Evolutionary conservation across 129 eudicot genomes (phyloP).

Genomic region (Tagetes patula): DNA sequence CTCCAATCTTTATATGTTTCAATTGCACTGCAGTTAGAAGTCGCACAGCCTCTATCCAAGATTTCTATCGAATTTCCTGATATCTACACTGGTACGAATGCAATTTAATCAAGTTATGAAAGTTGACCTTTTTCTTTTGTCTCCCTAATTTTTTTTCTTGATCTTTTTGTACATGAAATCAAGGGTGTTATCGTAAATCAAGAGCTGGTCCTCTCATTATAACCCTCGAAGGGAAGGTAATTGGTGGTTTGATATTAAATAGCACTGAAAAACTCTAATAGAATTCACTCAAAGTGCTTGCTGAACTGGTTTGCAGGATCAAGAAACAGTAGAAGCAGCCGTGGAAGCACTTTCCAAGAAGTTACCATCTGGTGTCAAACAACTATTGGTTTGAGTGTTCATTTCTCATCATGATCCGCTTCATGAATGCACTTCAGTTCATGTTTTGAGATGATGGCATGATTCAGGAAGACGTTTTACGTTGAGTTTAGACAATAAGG

Average conservation of each 20-base stretch:
- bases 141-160: slow-evolving; percentile 12
- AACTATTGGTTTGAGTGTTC: slow-evolving; percentile 25
- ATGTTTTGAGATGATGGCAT: slow-evolving; percentile 17
- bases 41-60: slow-evolving; percentile 77
- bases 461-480: slow-evolving; percentile 15
- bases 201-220: slow-evolving; percentile 74
- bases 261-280: not conserved
- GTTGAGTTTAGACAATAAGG: not conserved
- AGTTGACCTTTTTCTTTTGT: not conserved
- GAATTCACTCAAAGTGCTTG: slow-evolving; percentile 13
- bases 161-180: slow-evolving; percentile 4
- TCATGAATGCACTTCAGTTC: slow-evolving; percentile 10
- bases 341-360: slow-evolving; percentile 54
- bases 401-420: slow-evolving; percentile 17
- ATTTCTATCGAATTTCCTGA: slow-evolving; percentile 71
- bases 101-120: not conserved
- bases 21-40: slow-evolving; percentile 55
- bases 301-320: slow-evolving; percentile 49
- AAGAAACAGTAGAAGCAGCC: slow-evolving; percentile 62
- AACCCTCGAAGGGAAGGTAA: slow-evolving; percentile 76
- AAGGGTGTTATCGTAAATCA: slow-evolving; percentile 76
- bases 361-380: slow-evolving; percentile 37
- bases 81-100: slow-evolving; percentile 59
- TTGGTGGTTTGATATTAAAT: not conserved
- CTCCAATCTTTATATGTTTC: not conserved